Percentiles rank a stretch among this genome's conserved stretches.
These are phyloP conservation scores for Pestalotiopsis sp. DNA, from an alignment of 2,329 filamentous ascomycete genomes.

Conservation along the genomic window DNA sequence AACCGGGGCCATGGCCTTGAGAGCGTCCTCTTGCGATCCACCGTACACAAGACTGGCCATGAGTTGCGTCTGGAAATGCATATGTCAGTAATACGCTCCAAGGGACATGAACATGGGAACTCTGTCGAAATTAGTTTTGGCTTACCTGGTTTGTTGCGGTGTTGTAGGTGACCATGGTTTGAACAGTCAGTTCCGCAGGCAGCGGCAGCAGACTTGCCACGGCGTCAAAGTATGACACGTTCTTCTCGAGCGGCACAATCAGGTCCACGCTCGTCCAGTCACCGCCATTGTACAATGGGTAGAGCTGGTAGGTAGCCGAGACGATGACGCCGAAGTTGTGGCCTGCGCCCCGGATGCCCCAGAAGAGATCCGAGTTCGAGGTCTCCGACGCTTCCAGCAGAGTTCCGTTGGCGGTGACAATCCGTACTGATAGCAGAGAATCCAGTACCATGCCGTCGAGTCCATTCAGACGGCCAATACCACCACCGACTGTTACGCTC, in stretches of 20 bases:
- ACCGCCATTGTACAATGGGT: constrained; percentile 4
- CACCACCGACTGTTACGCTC: constrained; percentile 24
- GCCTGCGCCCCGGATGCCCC: constrained; percentile 27
- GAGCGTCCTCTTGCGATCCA: no score
- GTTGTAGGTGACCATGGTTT: neutral
- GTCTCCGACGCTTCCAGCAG: constrained; percentile 18
- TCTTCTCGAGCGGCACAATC: neutral
- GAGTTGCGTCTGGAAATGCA: no score
- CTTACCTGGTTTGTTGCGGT: no score
- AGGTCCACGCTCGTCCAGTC: neutral
- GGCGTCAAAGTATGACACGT: neutral
- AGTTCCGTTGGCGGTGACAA: constrained; percentile 27
- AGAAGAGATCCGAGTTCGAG: constrained; percentile 24
- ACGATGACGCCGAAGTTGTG: constrained; percentile 27
- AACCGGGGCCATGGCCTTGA: no score
- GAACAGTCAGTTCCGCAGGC: neutral
- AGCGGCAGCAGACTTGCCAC: neutral
- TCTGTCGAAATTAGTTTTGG: no score
- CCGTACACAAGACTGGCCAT: no score
- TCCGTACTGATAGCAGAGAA: constrained; percentile 26
- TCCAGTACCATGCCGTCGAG: constrained; percentile 26
- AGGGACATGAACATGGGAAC: no score
- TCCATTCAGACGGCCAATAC: constrained; percentile 23
- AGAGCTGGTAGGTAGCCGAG: constrained; percentile 13
- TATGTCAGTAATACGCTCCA: no score